Evolutionary conservation across 2,329 filamentous ascomycete genomes (phyloP).

Genomic region (Byssothecium circinans): DNA sequence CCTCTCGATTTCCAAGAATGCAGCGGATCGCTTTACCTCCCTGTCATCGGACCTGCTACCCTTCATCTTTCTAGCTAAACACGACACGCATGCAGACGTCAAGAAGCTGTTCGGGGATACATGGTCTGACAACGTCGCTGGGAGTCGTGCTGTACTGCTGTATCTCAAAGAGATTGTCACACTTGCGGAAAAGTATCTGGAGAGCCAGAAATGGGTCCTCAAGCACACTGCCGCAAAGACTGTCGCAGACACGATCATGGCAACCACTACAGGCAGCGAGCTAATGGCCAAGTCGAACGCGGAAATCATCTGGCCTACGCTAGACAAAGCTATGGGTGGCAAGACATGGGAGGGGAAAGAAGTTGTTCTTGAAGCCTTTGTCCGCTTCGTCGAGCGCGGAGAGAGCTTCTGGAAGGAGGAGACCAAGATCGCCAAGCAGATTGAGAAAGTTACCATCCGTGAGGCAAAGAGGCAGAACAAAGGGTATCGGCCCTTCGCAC

Average conservation of each 20-base stretch:
- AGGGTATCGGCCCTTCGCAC: slow-evolving; percentile 76
- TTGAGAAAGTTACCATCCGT: slow-evolving; percentile 69
- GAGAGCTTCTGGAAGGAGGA: slow-evolving; percentile 61
- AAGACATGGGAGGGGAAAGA: slow-evolving; percentile 96
- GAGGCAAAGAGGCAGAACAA: slow-evolving; percentile 92
- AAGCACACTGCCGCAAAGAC: slow-evolving; percentile 86
- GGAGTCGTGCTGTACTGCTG: slow-evolving; percentile 75
- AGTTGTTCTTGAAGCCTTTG: slow-evolving; percentile 75
- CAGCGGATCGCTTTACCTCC: slow-evolving; percentile 82
- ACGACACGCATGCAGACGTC: slow-evolving; percentile 81
- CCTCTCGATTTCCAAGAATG: slow-evolving; percentile 79
- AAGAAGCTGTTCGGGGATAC: slow-evolving; percentile 78
- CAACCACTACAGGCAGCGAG: slow-evolving; percentile 57
- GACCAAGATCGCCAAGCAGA: slow-evolving; percentile 62
- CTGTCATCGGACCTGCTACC: slow-evolving; percentile 77
- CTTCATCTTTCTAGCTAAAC: slow-evolving; percentile 83
- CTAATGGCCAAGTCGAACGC: slow-evolving; percentile 61
- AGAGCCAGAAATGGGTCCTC: slow-evolving; percentile 83
- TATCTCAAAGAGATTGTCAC: slow-evolving; percentile 81
- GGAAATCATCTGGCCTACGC: slow-evolving; percentile 73
- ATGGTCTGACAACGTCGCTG: slow-evolving; percentile 90
- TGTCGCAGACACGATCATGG: slow-evolving; percentile 70
- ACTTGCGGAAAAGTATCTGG: slow-evolving; percentile 68
- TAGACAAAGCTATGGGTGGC: slow-evolving; percentile 78
- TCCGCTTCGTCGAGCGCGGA: slow-evolving; percentile 71